Evolutionary conservation across 345 rosid genomes (phyloP).

Genomic region (Lenwebbia sp.): DNA sequence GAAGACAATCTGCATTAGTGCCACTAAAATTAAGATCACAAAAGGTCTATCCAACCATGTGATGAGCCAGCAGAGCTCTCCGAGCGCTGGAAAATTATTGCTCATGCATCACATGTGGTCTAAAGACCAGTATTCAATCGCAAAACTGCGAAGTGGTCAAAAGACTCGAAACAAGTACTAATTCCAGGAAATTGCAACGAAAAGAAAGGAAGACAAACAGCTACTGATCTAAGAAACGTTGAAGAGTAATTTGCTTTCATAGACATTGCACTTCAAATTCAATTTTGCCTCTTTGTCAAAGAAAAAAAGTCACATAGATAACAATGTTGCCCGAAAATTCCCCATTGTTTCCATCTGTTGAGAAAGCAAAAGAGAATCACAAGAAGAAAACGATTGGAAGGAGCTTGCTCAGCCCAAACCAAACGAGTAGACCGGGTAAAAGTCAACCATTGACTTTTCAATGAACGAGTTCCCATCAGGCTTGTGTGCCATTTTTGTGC

Average conservation of each 20-base stretch:
- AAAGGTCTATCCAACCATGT: background rate
- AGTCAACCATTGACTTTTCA: background rate
- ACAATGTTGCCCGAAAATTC: fast-evolving
- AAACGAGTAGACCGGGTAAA: background rate
- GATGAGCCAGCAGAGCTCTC: background rate
- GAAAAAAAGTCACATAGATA: background rate
- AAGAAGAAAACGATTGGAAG: background rate
- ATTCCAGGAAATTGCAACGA: background rate
- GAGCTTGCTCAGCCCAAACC: background rate
- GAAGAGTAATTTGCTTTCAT: background rate
- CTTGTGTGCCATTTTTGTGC: no score
- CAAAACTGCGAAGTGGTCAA: background rate
- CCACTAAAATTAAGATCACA: background rate
- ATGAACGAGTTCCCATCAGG: no score
- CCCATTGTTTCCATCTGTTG: background rate
- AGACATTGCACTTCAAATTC: background rate
- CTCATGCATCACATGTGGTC: background rate
- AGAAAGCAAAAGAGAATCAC: background rate
- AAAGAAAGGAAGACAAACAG: background rate
- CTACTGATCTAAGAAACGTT: background rate
- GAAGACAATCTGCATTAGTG: background rate
- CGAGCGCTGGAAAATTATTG: background rate
- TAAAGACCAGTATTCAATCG: background rate
- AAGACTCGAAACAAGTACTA: background rate
- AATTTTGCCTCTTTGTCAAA: background rate